A percentile compares a stretch with the other conserved stretches of the same genome.
These are phyloP conservation scores for Piper betle DNA, from an alignment of 164 flowering plant species.

Conservation along the genomic window DNA sequence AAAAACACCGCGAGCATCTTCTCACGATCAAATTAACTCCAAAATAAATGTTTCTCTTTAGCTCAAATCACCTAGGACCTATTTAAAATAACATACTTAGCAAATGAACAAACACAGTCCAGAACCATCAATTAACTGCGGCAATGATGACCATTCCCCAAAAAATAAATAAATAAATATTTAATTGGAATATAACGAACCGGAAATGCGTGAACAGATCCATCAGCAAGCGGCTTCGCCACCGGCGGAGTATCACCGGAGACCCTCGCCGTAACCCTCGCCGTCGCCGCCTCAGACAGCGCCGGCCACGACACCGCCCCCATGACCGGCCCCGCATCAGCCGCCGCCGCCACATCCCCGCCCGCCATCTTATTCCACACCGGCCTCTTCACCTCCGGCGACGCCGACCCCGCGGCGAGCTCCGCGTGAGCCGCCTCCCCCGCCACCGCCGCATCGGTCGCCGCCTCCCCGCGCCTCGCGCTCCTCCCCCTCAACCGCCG, in stretches of 20 bases:
- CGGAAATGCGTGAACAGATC: slow-evolving; percentile 11
- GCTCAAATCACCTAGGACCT: too few species aligned
- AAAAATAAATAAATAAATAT: too few species aligned
- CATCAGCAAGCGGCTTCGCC: slow-evolving; percentile 31
- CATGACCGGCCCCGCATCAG: slow-evolving; percentile 32
- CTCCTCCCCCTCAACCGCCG: not conserved
- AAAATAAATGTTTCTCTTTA: too few species aligned
- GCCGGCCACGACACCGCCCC: slow-evolving; percentile 59
- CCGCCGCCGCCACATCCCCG: slow-evolving; percentile 13
- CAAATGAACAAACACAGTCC: too few species aligned
- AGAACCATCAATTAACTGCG: too few species aligned
- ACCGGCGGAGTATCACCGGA: slow-evolving; percentile 31
- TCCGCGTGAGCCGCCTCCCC: not conserved
- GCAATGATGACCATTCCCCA: not conserved
- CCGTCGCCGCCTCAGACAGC: slow-evolving; percentile 36
- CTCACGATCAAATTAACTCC: too few species aligned
- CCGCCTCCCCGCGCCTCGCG: not conserved
- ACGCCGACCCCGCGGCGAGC: not conserved
- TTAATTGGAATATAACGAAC: not conserved
- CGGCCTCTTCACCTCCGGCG: slow-evolving; percentile 20
- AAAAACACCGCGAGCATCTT: too few species aligned
- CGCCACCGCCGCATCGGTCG: not conserved
- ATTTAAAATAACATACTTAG: too few species aligned
- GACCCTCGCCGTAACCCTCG: slow-evolving; percentile 8
- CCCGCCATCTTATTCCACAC: slow-evolving; percentile 62